Conservation (phyloP, 768 basidiomycete genomes). For the Kwoniella dejecticola region DNA sequence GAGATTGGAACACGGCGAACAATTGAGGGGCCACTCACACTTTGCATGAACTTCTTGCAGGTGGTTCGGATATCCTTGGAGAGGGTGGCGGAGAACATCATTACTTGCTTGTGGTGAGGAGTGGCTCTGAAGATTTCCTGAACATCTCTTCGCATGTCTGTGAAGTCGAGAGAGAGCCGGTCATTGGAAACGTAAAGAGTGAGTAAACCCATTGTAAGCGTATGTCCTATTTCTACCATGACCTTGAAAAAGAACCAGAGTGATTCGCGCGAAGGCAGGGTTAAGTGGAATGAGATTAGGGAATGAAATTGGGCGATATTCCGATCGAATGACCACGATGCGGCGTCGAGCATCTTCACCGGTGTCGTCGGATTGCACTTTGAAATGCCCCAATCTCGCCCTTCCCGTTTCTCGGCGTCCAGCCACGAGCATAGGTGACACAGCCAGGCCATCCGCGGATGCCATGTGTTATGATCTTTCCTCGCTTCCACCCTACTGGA, state of each 20-base stretch:
- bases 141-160: slow-evolving; percentile 99
- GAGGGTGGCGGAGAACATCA: slow-evolving; percentile 99
- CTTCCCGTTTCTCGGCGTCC: too few species aligned
- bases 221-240: slow-evolving; percentile 4
- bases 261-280: neutral
- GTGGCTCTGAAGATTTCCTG: slow-evolving; percentile 99
- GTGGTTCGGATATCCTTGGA: slow-evolving; percentile 95
- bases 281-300: too few species aligned
- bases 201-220: slow-evolving; percentile 30
- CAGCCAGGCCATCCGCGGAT: too few species aligned
- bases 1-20: slow-evolving; percentile 2
- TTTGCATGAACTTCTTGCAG: slow-evolving; percentile 99
- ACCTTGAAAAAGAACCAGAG: neutral
- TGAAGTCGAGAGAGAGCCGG: slow-evolving; percentile 25
- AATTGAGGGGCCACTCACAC: slow-evolving; percentile 63
- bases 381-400: too few species aligned
- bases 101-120: slow-evolving; percentile 99
- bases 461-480: too few species aligned
- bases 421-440: too few species aligned
- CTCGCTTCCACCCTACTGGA: too few species aligned
- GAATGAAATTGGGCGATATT: too few species aligned
- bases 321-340: too few species aligned
- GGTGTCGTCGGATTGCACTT: too few species aligned
- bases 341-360: too few species aligned
- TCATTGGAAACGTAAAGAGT: too few species aligned